Percentiles rank a stretch among this genome's conserved stretches.
phyloP scores from a whole-genome alignment of 495 filamentous ascomycete species.

The Neurospora sp. region DNA sequence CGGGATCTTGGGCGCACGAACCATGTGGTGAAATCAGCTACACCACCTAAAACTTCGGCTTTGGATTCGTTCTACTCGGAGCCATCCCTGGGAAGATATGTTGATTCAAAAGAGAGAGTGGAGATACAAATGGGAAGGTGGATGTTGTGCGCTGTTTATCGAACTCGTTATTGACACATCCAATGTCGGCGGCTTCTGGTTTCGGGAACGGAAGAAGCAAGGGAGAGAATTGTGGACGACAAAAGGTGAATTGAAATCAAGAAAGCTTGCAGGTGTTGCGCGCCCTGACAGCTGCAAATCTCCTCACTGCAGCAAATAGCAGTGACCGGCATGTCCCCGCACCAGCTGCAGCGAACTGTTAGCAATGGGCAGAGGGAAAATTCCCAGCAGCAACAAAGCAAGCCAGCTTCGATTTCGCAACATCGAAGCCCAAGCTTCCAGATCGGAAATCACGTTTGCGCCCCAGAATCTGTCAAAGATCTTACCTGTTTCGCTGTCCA shows the following conservation, averaged over 20 bases:
- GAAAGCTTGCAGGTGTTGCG: not conserved
- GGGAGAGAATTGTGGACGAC: not conserved
- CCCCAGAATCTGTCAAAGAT: no score
- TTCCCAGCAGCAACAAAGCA: no score
- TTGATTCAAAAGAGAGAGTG: not conserved
- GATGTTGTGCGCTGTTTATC: not conserved
- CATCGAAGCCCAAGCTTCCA: no score
- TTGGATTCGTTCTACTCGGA: not conserved
- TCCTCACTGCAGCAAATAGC: no score
- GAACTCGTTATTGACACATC: not conserved
- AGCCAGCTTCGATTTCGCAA: no score
- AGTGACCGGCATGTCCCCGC: no score
- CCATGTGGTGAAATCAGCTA: not conserved
- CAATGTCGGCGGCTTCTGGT: not conserved
- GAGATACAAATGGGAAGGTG: not conserved
- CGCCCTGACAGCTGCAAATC: not conserved
- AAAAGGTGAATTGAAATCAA: not conserved
- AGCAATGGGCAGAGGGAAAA: no score
- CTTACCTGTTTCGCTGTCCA: no score
- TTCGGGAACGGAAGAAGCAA: not conserved
- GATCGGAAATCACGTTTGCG: no score
- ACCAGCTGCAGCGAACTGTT: no score
- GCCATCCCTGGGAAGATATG: not conserved
- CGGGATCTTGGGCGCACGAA: not conserved
- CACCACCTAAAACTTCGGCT: not conserved